A percentile compares a stretch with the other conserved stretches of the same genome.
These are phyloP conservation scores for Dendrobium chrysotoxum DNA, from an alignment of 106 monocot species.

Conservation along the genomic window DNA sequence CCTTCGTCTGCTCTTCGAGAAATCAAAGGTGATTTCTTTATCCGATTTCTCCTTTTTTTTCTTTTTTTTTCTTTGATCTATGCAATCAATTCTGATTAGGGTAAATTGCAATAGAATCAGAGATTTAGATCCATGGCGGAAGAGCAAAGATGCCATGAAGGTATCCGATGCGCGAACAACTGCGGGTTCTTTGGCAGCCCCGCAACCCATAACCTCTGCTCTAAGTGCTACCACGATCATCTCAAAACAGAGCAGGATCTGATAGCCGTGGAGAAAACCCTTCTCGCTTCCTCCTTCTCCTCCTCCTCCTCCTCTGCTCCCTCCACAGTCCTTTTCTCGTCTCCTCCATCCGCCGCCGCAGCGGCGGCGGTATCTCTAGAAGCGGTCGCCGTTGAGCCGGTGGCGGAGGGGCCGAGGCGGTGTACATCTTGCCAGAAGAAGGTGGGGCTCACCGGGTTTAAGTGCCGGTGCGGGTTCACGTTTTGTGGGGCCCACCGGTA, in stretches of 20 bases:
- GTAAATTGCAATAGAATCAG: too few species aligned
- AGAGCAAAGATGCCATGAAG: constrained; percentile 39
- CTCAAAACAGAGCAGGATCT: constrained; percentile 17
- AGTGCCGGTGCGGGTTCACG: constrained; percentile 8
- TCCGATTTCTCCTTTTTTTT: too few species aligned
- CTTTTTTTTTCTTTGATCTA: too few species aligned
- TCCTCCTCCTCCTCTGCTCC: not conserved
- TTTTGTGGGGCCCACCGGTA: constrained; percentile 15
- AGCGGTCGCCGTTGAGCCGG: not conserved
- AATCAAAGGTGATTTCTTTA: not conserved
- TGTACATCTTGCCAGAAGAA: constrained; percentile 34
- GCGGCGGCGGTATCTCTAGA: not conserved
- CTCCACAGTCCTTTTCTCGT: not conserved
- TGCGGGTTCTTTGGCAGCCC: constrained; percentile 46
- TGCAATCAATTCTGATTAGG: too few species aligned
- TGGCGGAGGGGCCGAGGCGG: constrained; percentile 9
- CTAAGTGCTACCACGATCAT: constrained; percentile 36
- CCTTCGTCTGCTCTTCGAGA: not conserved
- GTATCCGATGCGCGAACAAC: constrained; percentile 39
- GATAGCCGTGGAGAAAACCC: constrained; percentile 10
- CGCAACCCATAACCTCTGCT: constrained; percentile 36
- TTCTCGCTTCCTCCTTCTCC: not conserved
- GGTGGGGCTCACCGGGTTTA: constrained; percentile 22
- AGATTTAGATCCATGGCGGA: constrained; percentile 27
- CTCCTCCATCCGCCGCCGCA: not conserved